Evolutionary conservation across 2,329 filamentous ascomycete genomes (phyloP).

Genomic region (Phoma herbarum): DNA sequence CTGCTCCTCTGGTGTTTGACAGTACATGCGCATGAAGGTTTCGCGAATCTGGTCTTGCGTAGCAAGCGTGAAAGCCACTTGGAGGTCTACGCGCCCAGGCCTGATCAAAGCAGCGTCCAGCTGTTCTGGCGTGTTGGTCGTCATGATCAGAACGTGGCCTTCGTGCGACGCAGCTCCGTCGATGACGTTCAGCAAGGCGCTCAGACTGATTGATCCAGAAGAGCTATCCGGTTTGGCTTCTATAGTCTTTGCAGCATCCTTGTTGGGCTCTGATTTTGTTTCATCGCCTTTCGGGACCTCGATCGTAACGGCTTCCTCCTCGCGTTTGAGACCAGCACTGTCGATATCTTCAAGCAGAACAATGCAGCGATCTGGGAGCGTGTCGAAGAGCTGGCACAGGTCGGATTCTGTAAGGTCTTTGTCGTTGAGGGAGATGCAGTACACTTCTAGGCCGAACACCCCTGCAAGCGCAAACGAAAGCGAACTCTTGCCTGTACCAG

Average conservation of each 20-base stretch:
- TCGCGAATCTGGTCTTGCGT: slow-evolving; percentile 53
- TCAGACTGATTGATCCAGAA: slow-evolving; percentile 69
- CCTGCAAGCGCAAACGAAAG: slow-evolving; percentile 54
- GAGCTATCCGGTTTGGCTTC: slow-evolving; percentile 1
- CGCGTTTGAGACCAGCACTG: slow-evolving; percentile 54
- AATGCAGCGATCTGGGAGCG: slow-evolving; percentile 56
- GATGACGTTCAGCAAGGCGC: slow-evolving; percentile 81
- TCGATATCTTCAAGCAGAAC: slow-evolving; percentile 60
- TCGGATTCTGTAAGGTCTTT: slow-evolving; percentile 77
- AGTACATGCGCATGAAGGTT: slow-evolving; percentile 55
- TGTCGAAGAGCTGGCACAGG: slow-evolving; percentile 55
- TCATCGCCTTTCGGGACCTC: not conserved
- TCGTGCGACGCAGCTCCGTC: slow-evolving; percentile 84
- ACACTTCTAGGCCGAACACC: slow-evolving; percentile 58
- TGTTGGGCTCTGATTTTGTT: not conserved
- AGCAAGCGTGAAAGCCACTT: slow-evolving; percentile 67
- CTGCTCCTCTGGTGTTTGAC: slow-evolving; percentile 8
- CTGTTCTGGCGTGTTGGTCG: slow-evolving; percentile 77
- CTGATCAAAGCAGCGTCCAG: slow-evolving; percentile 78
- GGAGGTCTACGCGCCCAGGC: slow-evolving; percentile 75
- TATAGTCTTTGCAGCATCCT: not conserved
- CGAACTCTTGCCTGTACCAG: slow-evolving; percentile 77
- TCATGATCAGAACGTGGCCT: slow-evolving; percentile 82
- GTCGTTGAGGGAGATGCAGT: slow-evolving; percentile 64
- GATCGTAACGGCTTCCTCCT: slow-evolving; percentile 19